Evolutionary conservation across 768 basidiomycete species (phyloP).

Genomic region (Leucosporidium scottii): DNA sequence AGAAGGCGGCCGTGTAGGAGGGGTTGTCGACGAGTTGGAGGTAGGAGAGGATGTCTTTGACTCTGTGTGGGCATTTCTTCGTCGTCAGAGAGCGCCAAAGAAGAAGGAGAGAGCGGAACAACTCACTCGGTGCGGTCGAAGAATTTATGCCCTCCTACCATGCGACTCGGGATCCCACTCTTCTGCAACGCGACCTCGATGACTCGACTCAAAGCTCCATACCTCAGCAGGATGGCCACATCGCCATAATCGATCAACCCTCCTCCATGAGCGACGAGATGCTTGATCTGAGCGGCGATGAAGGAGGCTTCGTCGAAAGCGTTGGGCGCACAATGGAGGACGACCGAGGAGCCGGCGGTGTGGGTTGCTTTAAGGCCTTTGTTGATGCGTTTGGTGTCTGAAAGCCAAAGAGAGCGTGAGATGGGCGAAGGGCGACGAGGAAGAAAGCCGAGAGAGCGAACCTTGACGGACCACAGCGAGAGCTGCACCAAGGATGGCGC

Average conservation of each 20-base stretch:
- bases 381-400: constrained; percentile 68
- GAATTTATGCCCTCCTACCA: constrained; percentile 72
- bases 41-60: constrained; percentile 76
- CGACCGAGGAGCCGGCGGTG: constrained; percentile 55
- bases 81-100: too few relatives aligned
- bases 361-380: constrained; percentile 69
- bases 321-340: constrained; percentile 51
- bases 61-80: constrained; percentile 42
- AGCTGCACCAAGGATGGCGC: constrained; percentile 62
- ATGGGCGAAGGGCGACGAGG: too few relatives aligned
- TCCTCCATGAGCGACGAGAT: constrained; percentile 65
- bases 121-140: constrained; percentile 71
- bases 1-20: constrained; percentile 54
- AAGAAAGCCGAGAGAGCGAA: constrained; percentile 37
- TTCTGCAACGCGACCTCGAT: constrained; percentile 71
- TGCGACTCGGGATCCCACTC: constrained; percentile 65
- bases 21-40: constrained; percentile 76
- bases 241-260: constrained; percentile 65
- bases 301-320: constrained; percentile 63
- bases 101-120: not conserved
- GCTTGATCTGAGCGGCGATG: constrained; percentile 70
- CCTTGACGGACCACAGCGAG: constrained; percentile 78
- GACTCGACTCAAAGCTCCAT: constrained; percentile 66
- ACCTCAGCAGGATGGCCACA: constrained; percentile 76
- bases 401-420: too few relatives aligned